phyloP scores from a whole-genome alignment of 345 rosid genomes.

The Eucalyptus marginata region DNA sequence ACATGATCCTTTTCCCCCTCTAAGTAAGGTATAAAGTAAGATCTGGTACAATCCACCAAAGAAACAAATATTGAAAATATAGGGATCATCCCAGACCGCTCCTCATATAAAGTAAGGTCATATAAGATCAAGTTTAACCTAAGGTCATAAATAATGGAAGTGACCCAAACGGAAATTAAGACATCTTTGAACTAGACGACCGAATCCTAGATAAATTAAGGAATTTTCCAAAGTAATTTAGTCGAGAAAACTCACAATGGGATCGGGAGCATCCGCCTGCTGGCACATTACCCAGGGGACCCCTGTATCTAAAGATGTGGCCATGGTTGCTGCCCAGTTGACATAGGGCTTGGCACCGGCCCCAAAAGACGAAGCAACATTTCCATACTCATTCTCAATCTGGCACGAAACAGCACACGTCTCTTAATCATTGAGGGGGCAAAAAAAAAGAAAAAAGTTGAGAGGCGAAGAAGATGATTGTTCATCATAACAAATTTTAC shows the following conservation, averaged over 20 bases:
- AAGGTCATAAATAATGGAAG: not conserved
- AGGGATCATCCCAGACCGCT: not conserved
- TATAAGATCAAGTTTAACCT: not conserved
- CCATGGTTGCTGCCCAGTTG: slow-evolving; percentile 94
- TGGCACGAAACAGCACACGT: not conserved
- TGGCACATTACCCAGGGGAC: slow-evolving; percentile 99
- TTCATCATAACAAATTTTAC: slow-evolving; percentile 7
- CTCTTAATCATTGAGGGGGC: not conserved
- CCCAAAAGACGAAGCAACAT: slow-evolving; percentile 57
- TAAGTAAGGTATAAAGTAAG: not conserved
- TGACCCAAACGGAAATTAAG: not conserved
- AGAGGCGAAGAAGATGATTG: not conserved
- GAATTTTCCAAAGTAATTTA: not conserved
- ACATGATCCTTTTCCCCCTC: not conserved
- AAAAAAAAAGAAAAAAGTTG: not conserved
- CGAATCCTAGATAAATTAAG: not conserved
- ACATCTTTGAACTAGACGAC: not conserved
- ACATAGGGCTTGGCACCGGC: slow-evolving; percentile 62
- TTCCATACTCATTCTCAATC: slow-evolving; percentile 98
- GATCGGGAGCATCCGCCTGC: slow-evolving; percentile 90
- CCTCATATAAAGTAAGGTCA: not conserved
- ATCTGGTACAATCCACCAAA: not conserved
- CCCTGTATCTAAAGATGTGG: slow-evolving; percentile 71
- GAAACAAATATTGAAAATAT: not conserved
- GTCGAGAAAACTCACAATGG: slow-evolving; percentile 41